phyloP scores from a whole-genome alignment of 1,139 yeast genomes.

The Taiozyma sp. region DNA sequence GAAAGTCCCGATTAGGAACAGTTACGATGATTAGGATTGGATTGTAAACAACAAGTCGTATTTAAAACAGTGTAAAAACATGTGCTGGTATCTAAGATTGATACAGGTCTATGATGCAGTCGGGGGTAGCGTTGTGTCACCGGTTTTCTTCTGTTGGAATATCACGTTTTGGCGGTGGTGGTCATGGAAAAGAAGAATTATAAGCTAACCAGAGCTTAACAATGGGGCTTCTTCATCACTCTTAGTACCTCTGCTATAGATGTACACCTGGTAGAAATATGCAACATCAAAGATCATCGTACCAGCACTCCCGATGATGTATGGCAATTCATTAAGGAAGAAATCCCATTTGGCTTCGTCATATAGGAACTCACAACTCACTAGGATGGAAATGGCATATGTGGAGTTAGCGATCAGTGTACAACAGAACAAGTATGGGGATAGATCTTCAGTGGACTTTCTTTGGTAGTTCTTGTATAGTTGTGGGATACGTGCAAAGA shows the following conservation, averaged over 20 bases:
- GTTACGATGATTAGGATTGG: background rate
- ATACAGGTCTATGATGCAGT: background rate
- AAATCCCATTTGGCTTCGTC: slow-evolving; percentile 40
- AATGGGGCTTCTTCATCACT: slow-evolving; percentile 13
- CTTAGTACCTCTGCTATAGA: slow-evolving; percentile 22
- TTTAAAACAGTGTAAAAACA: background rate
- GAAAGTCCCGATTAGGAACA: background rate
- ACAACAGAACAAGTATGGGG: slow-evolving; percentile 71
- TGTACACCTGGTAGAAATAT: slow-evolving; percentile 60
- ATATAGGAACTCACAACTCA: slow-evolving; percentile 33
- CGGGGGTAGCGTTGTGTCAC: background rate
- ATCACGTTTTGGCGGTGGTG: no score
- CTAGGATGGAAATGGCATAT: slow-evolving; percentile 68
- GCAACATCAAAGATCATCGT: slow-evolving; percentile 72
- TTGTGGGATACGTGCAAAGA: slow-evolving; percentile 83
- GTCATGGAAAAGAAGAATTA: background rate
- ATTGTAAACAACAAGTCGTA: no score
- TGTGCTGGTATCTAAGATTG: background rate
- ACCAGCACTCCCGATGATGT: slow-evolving; percentile 80
- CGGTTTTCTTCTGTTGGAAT: background rate
- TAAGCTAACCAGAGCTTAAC: slow-evolving; percentile 1
- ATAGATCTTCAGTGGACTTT: slow-evolving; percentile 79
- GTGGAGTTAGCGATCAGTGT: slow-evolving; percentile 80
- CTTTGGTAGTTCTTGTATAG: slow-evolving; percentile 66
- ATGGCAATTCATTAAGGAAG: slow-evolving; percentile 69